Evolutionary conservation across 768 basidiomycete genomes (phyloP).

Genomic region (Trametes coccinea): DNA sequence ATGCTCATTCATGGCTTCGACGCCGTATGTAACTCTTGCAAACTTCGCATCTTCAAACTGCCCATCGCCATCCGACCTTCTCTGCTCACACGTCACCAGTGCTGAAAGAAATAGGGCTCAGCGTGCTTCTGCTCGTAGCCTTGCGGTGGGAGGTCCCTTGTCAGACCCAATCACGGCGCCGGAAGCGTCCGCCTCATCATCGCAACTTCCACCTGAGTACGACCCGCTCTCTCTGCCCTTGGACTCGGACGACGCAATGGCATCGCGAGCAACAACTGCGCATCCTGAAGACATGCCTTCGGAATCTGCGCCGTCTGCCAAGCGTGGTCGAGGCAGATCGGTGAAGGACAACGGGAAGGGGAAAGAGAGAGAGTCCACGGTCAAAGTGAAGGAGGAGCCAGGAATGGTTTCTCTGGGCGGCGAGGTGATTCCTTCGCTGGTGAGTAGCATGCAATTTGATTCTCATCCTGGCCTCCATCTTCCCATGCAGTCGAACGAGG

Average conservation of each 20-base stretch:
- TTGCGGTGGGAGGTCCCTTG: constrained; percentile 16
- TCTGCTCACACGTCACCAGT: constrained; percentile 10
- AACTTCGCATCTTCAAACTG: not conserved
- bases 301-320: constrained; percentile 9
- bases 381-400: constrained; percentile 50
- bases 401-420: constrained; percentile 37
- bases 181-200: constrained; percentile 38
- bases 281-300: constrained; percentile 29
- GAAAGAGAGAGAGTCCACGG: constrained; percentile 42
- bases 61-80: not conserved
- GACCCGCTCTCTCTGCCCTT: constrained; percentile 53
- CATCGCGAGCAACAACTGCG: constrained; percentile 62
- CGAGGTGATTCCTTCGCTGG: constrained; percentile 38
- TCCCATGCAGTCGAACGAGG: constrained; percentile 59
- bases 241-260: constrained; percentile 58
- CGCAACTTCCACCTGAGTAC: constrained; percentile 52
- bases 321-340: constrained; percentile 10
- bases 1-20: constrained; percentile 19
- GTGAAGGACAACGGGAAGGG: constrained; percentile 41
- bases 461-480: not conserved
- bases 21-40: not conserved
- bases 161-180: constrained; percentile 19
- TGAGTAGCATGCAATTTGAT: constrained; percentile 29
- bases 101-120: constrained; percentile 27
- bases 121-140: constrained; percentile 31